These are phyloP conservation scores for Suillus discolor DNA, from an alignment of 768 basidiomycete species.

Conservation along the genomic window DNA sequence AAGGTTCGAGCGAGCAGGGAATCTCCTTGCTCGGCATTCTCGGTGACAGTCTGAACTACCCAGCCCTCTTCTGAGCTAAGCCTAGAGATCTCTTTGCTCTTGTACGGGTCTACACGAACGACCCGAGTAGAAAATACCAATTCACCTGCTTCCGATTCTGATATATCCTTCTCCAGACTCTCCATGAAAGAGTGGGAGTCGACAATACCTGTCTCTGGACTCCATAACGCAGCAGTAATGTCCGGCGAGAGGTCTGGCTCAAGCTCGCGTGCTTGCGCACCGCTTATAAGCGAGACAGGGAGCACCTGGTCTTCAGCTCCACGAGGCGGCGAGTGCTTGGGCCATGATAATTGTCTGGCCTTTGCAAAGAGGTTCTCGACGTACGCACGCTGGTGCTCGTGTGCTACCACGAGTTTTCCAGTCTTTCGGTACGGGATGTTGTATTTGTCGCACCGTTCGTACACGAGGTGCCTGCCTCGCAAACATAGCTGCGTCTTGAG, in stretches of 20 bases:
- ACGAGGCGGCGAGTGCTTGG: constrained; percentile 39
- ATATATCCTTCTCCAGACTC: constrained; percentile 80
- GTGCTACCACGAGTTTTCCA: constrained; percentile 91
- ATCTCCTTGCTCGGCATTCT: constrained; percentile 50
- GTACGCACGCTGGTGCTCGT: constrained; percentile 64
- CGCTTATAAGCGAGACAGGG: constrained; percentile 69
- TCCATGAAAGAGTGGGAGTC: constrained; percentile 86
- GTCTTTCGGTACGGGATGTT: constrained; percentile 70
- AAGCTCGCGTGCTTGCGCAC: constrained; percentile 65
- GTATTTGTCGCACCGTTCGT: constrained; percentile 65
- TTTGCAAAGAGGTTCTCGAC: constrained; percentile 70
- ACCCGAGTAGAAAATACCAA: constrained; percentile 80
- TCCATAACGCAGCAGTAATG: constrained; percentile 76
- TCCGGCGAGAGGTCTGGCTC: constrained; percentile 82
- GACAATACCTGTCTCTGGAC: constrained; percentile 87
- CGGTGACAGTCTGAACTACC: constrained; percentile 83
- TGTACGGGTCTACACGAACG: constrained; percentile 79
- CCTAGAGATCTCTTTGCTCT: constrained; percentile 27
- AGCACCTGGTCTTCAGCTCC: constrained; percentile 40
- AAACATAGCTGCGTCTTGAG: constrained; percentile 87
- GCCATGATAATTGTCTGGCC: constrained; percentile 55
- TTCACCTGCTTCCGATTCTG: constrained; percentile 65
- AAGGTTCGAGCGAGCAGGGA: constrained; percentile 73
- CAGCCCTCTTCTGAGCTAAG: constrained; percentile 64
- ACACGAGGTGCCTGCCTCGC: constrained; percentile 83